Conservation (phyloP, 495 filamentous ascomycete species). For the Aspergillus hancockii region DNA sequence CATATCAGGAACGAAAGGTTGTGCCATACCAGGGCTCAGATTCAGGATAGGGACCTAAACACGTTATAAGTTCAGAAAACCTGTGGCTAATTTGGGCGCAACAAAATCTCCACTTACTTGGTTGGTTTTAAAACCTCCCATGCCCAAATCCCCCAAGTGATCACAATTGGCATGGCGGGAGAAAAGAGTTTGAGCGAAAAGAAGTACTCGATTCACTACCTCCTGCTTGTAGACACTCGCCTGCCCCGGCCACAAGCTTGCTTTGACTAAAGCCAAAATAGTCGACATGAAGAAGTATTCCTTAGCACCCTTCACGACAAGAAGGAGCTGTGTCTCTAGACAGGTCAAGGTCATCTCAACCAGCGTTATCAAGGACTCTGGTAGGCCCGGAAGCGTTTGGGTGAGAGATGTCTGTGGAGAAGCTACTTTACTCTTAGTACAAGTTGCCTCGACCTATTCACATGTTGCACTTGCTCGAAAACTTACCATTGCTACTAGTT, state of each 20-base stretch:
- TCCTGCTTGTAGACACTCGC: constrained; percentile 40
- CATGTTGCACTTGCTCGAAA: background rate
- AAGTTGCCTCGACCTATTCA: constrained; percentile 7
- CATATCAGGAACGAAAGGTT: constrained; percentile 29
- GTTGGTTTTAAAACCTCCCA: constrained; percentile 38
- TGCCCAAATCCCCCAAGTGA: constrained; percentile 36
- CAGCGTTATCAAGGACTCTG: constrained; percentile 39
- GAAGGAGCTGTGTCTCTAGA: constrained; percentile 35
- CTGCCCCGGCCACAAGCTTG: constrained; percentile 40
- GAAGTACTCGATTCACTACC: constrained; percentile 40
- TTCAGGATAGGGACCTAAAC: constrained; percentile 29
- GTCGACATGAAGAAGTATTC: constrained; percentile 50
- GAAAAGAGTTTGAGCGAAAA: constrained; percentile 42
- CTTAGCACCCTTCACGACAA: constrained; percentile 45
- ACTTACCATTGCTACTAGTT: constrained; percentile 16
- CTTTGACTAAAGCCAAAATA: constrained; percentile 41
- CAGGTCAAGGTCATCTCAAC: constrained; percentile 37
- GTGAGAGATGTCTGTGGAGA: constrained; percentile 26
- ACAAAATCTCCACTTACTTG: constrained; percentile 25
- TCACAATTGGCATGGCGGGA: constrained; percentile 38
- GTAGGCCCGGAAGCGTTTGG: constrained; percentile 35
- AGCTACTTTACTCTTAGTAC: background rate
- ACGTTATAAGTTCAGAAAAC: constrained; percentile 1
- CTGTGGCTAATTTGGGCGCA: background rate
- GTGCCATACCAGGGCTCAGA: constrained; percentile 27